Conservation (phyloP, 2,329 filamentous ascomycete species). For the Akanthomyces uredinophilus region DNA sequence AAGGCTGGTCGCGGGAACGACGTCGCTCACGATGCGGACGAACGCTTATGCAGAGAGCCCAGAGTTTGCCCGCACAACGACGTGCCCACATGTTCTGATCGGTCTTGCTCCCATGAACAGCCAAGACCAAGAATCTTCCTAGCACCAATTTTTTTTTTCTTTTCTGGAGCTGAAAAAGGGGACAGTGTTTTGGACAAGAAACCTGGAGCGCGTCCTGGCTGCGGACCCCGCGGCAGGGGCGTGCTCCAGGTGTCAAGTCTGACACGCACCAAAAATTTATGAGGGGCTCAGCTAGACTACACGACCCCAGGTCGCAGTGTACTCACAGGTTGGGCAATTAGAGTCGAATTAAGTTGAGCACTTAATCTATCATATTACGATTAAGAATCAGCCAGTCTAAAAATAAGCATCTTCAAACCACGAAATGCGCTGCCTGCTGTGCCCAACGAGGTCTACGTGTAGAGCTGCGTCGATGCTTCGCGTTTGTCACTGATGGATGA, state of each 20-base stretch:
- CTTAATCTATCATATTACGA: neutral
- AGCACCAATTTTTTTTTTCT: neutral
- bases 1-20: too few relatives aligned
- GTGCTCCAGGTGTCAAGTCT: conserved; percentile 5
- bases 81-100: neutral
- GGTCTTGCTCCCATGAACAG: neutral
- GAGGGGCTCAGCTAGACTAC: neutral
- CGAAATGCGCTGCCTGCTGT: too few relatives aligned
- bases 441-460: too few relatives aligned
- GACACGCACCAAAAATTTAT: conserved; percentile 9
- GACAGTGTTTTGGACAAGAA: conserved; percentile 8
- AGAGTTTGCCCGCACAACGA: neutral
- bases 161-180: neutral
- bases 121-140: too few relatives aligned
- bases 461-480: too few relatives aligned
- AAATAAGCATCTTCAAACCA: neutral
- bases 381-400: neutral
- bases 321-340: neutral
- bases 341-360: neutral
- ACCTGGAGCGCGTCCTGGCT: neutral
- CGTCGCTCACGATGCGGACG: neutral
- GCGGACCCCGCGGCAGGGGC: neutral
- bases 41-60: neutral
- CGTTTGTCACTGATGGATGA: too few relatives aligned
- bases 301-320: neutral